Conservation (phyloP, 2,329 filamentous ascomycete species). For the Aphanocladium album region DNA sequence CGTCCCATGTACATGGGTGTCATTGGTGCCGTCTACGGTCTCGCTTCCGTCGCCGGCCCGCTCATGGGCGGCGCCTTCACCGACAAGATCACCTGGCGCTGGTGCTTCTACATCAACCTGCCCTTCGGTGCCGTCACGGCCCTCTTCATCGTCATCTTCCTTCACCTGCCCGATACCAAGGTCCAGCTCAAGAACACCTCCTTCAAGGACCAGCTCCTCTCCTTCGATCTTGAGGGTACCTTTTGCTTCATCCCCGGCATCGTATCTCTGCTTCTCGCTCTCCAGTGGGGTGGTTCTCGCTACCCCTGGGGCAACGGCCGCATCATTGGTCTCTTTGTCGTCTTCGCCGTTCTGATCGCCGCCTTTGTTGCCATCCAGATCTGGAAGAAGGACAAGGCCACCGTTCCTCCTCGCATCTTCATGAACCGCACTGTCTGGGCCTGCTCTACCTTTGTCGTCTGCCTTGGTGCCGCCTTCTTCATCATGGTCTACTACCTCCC, state of each 20-base stretch:
- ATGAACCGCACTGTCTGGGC: constrained; percentile 33
- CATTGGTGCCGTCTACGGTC: constrained; percentile 34
- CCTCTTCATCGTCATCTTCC: constrained; percentile 21
- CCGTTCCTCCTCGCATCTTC: constrained; percentile 37
- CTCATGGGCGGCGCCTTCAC: constrained; percentile 22
- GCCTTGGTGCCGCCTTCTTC: constrained; percentile 23
- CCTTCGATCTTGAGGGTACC: constrained; percentile 38
- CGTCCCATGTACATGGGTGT: constrained; percentile 35
- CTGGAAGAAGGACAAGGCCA: constrained; percentile 32
- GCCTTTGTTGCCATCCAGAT: constrained; percentile 24
- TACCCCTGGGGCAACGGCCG: constrained; percentile 25
- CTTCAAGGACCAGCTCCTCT: constrained; percentile 35
- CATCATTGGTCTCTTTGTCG: constrained; percentile 43
- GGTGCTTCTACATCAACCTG: constrained; percentile 29
- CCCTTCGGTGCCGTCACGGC: constrained; percentile 29
- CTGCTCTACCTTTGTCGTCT: constrained; percentile 27
- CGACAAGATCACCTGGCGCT: constrained; percentile 23
- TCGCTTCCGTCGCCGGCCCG: constrained; percentile 25
- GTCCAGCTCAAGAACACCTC: constrained; percentile 14
- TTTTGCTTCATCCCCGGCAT: constrained; percentile 19
- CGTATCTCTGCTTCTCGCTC: constrained; percentile 39
- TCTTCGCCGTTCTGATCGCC: constrained; percentile 17
- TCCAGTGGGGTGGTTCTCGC: constrained; percentile 38
- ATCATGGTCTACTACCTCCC: constrained; percentile 38
- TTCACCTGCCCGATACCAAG: constrained; percentile 16